phyloP scores from a whole-genome alignment of 768 basidiomycete genomes.

The Boletus edulis region DNA sequence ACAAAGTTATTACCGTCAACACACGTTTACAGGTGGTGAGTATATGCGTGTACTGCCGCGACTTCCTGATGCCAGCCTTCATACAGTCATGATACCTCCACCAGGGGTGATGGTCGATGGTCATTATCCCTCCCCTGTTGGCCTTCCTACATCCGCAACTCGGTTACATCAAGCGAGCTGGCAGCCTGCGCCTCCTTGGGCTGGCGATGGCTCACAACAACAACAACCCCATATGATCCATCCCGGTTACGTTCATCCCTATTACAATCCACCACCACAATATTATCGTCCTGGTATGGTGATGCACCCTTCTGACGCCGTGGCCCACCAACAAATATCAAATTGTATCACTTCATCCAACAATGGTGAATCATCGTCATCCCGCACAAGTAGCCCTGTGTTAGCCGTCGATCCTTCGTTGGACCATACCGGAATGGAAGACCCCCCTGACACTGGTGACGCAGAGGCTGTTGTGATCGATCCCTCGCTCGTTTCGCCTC shows the following conservation, averaged over 20 bases:
- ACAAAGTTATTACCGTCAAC: conserved; percentile 67
- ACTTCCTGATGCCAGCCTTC: conserved; percentile 5
- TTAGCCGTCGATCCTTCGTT: conserved; percentile 27
- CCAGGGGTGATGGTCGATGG: conserved; percentile 40
- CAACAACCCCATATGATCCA: conserved; percentile 30
- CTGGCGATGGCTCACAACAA: conserved; percentile 36
- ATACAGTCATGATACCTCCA: conserved; percentile 42
- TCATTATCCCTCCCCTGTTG: conserved; percentile 40
- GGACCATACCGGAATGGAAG: conserved; percentile 14
- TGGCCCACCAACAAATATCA: conserved; percentile 20
- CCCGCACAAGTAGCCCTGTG: conserved; percentile 25
- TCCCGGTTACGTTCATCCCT: conserved; percentile 38
- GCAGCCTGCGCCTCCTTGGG: conserved; percentile 36
- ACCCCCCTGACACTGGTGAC: conserved; percentile 8
- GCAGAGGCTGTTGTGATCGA: conserved; percentile 33
- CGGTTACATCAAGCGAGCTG: conserved; percentile 44
- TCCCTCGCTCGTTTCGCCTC: conserved; percentile 35
- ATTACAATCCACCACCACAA: conserved; percentile 36
- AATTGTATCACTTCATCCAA: conserved; percentile 23
- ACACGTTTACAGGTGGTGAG: conserved; percentile 48
- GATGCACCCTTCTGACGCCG: conserved; percentile 21
- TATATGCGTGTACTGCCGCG: conserved; percentile 1
- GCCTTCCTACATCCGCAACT: conserved; percentile 54
- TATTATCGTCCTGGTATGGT: conserved; percentile 46
- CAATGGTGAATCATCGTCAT: conserved; percentile 27